Evolutionary conservation across 1,139 yeast species (phyloP).

Genomic region (Yamadazyma trypodendri): DNA sequence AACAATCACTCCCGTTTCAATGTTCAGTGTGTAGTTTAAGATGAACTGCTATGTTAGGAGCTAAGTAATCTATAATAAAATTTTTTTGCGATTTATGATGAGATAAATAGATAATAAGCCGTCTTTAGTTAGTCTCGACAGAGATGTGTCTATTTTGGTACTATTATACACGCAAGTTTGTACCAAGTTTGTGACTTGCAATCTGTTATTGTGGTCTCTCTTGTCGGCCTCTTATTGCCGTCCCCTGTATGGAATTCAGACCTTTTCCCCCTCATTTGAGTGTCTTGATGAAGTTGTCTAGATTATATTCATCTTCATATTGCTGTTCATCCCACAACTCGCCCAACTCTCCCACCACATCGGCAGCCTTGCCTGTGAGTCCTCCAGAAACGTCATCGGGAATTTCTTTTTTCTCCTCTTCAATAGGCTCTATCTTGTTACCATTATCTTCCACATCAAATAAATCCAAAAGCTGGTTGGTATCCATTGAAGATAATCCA

Average conservation of each 20-base stretch:
- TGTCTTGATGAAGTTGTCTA: slow-evolving; percentile 87
- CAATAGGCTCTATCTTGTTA: slow-evolving; percentile 34
- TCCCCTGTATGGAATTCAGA: too few relatives aligned
- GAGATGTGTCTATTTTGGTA: neutral
- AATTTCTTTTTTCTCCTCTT: slow-evolving; percentile 29
- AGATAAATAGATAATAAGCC: neutral
- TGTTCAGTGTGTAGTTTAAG: too few relatives aligned
- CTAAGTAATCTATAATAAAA: neutral
- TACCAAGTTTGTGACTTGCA: neutral
- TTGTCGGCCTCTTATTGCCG: neutral
- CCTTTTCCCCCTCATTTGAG: slow-evolving; percentile 27
- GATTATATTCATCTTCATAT: slow-evolving; percentile 93
- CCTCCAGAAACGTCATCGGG: slow-evolving; percentile 62
- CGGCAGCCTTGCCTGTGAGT: slow-evolving; percentile 61
- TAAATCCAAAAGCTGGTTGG: slow-evolving; percentile 87
- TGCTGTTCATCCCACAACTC: slow-evolving; percentile 96
- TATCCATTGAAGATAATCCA: slow-evolving; percentile 94
- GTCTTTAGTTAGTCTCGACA: too few relatives aligned
- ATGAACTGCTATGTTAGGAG: too few relatives aligned
- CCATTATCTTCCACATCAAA: slow-evolving; percentile 72
- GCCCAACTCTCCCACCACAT: slow-evolving; percentile 83
- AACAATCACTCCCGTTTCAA: too few relatives aligned
- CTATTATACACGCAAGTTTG: slow-evolving; percentile 1
- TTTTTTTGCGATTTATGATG: slow-evolving; percentile 1
- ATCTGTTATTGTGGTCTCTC: neutral